A percentile compares a stretch with the other conserved stretches of the same genome.
Evolutionary conservation across 1,284 basidiomycete species (phyloP).

Genomic region (Tilletia setariae): DNA sequence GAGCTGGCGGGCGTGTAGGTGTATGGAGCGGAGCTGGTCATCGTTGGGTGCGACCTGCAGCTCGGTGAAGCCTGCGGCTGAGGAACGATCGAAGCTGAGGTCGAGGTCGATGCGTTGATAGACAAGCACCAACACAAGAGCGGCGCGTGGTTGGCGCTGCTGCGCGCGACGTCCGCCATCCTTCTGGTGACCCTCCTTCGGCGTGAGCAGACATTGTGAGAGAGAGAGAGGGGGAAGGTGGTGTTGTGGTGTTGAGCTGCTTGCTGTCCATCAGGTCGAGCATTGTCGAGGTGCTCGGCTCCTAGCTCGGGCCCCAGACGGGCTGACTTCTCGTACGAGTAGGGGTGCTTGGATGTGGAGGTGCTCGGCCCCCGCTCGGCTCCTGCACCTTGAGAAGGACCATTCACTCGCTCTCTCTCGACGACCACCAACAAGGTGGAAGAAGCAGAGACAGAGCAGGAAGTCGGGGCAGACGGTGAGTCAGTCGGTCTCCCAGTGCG

Average conservation of each 20-base stretch:
- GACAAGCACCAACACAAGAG: slow-evolving; percentile 53
- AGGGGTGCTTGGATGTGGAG: background rate
- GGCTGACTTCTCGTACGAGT: too few species aligned
- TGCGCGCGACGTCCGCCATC: background rate
- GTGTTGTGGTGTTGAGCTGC: too few species aligned
- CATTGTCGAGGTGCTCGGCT: background rate
- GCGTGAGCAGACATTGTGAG: too few species aligned
- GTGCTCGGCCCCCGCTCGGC: too few species aligned
- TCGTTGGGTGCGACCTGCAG: slow-evolving; percentile 76
- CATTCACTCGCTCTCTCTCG: background rate
- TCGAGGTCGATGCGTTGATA: slow-evolving; percentile 88
- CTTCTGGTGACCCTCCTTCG: background rate
- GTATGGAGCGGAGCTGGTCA: slow-evolving; percentile 71
- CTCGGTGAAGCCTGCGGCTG: slow-evolving; percentile 67
- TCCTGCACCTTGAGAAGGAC: too few species aligned
- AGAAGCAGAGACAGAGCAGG: too few species aligned
- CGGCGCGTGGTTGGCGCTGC: slow-evolving; percentile 25
- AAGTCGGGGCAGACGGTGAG: too few species aligned
- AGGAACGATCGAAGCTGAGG: slow-evolving; percentile 69
- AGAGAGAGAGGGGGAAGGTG: too few species aligned
- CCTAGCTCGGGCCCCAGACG: background rate
- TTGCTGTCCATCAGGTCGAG: too few species aligned
- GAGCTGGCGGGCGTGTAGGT: slow-evolving; percentile 77
- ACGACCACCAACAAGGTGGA: too few species aligned
- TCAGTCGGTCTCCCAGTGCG: too few species aligned